These are phyloP conservation scores for Phytophthora uliginosa DNA, from an alignment of 352 stramenopile genomes.

Conservation along the genomic window DNA sequence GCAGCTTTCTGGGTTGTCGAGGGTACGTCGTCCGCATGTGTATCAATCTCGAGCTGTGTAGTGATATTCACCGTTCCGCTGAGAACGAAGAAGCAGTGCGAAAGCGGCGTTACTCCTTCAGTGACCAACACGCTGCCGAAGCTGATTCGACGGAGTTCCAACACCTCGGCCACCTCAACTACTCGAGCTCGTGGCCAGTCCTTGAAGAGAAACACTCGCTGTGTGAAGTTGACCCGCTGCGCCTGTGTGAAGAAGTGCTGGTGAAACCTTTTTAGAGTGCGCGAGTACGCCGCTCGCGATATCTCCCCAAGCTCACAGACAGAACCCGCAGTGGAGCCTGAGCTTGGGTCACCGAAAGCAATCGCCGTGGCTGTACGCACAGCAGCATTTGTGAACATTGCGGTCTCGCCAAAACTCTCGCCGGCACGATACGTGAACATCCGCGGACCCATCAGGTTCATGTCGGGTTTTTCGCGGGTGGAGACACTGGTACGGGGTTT, in stretches of 20 bases:
- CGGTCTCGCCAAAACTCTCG: constrained; percentile 62
- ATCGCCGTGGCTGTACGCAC: constrained; percentile 64
- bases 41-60: constrained; percentile 31
- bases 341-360: constrained; percentile 33
- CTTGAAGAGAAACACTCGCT: constrained; percentile 56
- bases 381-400: constrained; percentile 64
- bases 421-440: constrained; percentile 64
- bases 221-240: constrained; percentile 64
- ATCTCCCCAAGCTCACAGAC: constrained; percentile 62
- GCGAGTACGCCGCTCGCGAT: constrained; percentile 53
- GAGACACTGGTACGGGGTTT: constrained; percentile 5
- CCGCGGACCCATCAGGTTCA: constrained; percentile 43
- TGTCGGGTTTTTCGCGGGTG: constrained; percentile 22
- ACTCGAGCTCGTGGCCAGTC: constrained; percentile 57
- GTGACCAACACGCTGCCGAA: constrained; percentile 54
- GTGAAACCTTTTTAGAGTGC: constrained; percentile 60
- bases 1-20: constrained; percentile 7
- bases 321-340: constrained; percentile 10
- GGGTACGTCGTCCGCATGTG: not conserved
- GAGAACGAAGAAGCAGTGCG: constrained; percentile 52
- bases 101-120: constrained; percentile 27
- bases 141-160: constrained; percentile 54
- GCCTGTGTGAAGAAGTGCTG: constrained; percentile 57
- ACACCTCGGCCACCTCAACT: constrained; percentile 42
- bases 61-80: constrained; percentile 48